Conservation (phyloP, 2,329 filamentous ascomycete species). For the Dactylellina cionopaga region DNA sequence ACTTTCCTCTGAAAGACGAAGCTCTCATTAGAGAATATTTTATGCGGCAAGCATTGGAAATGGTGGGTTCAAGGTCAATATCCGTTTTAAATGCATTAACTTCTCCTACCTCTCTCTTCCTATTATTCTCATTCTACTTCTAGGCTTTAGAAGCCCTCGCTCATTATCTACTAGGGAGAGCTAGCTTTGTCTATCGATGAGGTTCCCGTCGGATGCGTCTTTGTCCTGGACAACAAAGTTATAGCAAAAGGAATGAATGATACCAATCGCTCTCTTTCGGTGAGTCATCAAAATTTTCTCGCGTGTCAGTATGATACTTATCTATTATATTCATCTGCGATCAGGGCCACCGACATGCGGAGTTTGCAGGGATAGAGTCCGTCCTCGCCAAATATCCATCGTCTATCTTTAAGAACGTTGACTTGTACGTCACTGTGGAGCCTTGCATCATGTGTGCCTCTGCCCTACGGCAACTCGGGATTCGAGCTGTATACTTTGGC, state of each 20-base stretch:
- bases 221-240: conserved; percentile 80
- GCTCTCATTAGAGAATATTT: conserved; percentile 68
- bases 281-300: conserved; percentile 17
- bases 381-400: conserved; percentile 73
- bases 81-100: not conserved
- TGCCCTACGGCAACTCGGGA: conserved; percentile 84
- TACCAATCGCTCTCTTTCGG: conserved; percentile 80
- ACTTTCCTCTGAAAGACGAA: conserved; percentile 58
- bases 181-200: conserved; percentile 86
- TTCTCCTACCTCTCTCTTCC: not conserved
- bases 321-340: not conserved
- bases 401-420: conserved; percentile 75
- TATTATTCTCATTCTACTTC: not conserved
- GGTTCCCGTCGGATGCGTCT: conserved; percentile 94
- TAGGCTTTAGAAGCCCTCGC: conserved; percentile 24
- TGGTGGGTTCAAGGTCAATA: conserved; percentile 70
- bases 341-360: conserved; percentile 91
- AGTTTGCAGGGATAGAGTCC: conserved; percentile 84
- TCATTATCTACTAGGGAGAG: conserved; percentile 72
- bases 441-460: conserved; percentile 99
- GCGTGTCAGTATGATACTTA: not conserved
- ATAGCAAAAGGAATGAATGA: conserved; percentile 96
- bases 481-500: conserved; percentile 92
- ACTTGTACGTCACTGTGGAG: conserved; percentile 96
- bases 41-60: conserved; percentile 85